A percentile compares a stretch with the other conserved stretches of the same genome.
Evolutionary conservation across 75 land plant genomes (phyloP).

Genomic region (Pseudotsuga menziesii): DNA sequence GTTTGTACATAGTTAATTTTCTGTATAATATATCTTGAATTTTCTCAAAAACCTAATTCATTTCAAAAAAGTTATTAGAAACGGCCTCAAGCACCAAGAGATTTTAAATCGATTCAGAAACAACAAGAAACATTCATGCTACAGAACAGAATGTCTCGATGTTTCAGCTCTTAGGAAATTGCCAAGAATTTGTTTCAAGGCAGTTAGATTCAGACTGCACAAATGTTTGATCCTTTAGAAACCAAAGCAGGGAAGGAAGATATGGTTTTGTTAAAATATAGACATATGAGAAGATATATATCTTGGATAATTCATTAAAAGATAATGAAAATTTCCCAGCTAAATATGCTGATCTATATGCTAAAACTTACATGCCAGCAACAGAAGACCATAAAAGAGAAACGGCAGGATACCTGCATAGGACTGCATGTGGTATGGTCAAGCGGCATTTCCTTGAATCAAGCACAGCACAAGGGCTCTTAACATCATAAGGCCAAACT

Average conservation of each 20-base stretch:
- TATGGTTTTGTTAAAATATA: too few relatives aligned
- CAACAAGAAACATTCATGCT: background rate
- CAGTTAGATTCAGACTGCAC: background rate
- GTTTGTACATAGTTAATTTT: too few relatives aligned
- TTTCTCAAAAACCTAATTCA: background rate
- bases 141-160: background rate
- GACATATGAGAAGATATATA: too few relatives aligned
- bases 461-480: slow-evolving; percentile 66
- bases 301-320: background rate
- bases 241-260: too few relatives aligned
- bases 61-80: background rate
- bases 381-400: background rate
- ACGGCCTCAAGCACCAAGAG: background rate
- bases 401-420: slow-evolving; percentile 66
- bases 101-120: background rate
- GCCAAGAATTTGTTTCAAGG: background rate
- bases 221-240: too few relatives aligned
- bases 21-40: too few relatives aligned
- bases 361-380: background rate
- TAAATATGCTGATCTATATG: background rate
- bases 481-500: slow-evolving; percentile 83
- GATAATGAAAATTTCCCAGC: background rate
- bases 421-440: slow-evolving; percentile 94
- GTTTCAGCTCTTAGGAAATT: background rate
- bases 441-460: slow-evolving; percentile 65